These are phyloP conservation scores for Lactarius hatsudake DNA, from an alignment of 768 basidiomycete species.

Conservation along the genomic window DNA sequence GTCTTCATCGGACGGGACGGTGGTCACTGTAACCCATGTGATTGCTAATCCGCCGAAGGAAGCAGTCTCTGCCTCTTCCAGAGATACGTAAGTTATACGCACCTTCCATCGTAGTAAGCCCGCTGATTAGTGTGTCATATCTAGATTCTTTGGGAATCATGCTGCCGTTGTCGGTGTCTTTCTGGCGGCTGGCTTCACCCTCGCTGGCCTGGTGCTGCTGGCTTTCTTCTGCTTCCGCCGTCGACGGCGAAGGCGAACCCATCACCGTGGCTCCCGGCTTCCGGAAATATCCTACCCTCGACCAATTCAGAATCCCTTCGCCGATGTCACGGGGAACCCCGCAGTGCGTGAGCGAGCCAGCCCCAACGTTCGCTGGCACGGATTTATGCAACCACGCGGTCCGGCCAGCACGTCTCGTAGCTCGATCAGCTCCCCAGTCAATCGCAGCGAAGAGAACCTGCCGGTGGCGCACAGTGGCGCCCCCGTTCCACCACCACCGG, in stretches of 20 bases:
- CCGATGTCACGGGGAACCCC: slow-evolving; percentile 31
- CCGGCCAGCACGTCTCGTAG: not conserved
- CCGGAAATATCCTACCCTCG: slow-evolving; percentile 29
- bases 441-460: slow-evolving; percentile 5
- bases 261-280: not conserved
- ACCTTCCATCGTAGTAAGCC: not conserved
- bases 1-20: slow-evolving; percentile 45
- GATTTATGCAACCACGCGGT: not conserved
- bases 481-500: not conserved
- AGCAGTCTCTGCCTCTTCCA: not conserved
- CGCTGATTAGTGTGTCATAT: not conserved
- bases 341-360: slow-evolving; percentile 2
- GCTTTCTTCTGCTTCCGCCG: slow-evolving; percentile 43
- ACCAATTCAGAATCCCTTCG: slow-evolving; percentile 38
- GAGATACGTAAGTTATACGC: slow-evolving; percentile 21
- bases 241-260: slow-evolving; percentile 39
- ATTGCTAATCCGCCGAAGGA: slow-evolving; percentile 47
- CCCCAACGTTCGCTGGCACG: slow-evolving; percentile 1
- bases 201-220: slow-evolving; percentile 45
- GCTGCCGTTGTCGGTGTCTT: slow-evolving; percentile 76
- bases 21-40: slow-evolving; percentile 51
- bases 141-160: slow-evolving; percentile 62
- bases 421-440: not conserved
- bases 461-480: not conserved
- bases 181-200: slow-evolving; percentile 58